Evolutionary conservation across 768 basidiomycete genomes (phyloP), one percentile per base, ranked within the genome.

Genomic region (Psilocybe subaeruginosa): DNA sequence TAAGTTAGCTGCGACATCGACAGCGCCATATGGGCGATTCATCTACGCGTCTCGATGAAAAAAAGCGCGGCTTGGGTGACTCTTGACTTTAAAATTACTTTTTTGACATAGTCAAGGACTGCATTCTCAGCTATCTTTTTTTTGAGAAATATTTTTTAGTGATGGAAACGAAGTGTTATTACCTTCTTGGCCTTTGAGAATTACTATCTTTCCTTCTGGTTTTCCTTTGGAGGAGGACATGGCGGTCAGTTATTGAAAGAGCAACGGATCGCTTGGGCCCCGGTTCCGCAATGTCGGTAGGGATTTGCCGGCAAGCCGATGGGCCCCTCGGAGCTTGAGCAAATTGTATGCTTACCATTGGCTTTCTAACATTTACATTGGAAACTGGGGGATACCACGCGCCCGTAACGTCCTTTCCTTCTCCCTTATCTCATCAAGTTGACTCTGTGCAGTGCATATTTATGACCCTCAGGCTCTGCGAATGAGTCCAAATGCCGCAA

Each of bases 11-110:
- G 91, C 84, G 4, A 97, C 88, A 71, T 97, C 95, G 37, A 95
- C 94, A 62, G 93, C 93, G 7, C 94, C 94, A 69, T 89, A 96
- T 5, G 94, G 94, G n/a, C 94, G 84, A 74, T 97, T 97, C 86
- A 94, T 92, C 92, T 95, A 68, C 37, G 48, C 39, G 48, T 31
- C 56, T 35, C 14, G 16, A 39, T 30, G 27, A 55, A 39, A 48
- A 29, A 17, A 50, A 23, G 23, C n/a, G 49, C n/a, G 45, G 48
- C 29, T 43, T 27, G 19, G 33, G 56, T 39, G 59, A n/a, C 17
- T 49, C 43, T 54, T 29, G 48, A 35, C 43, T 33, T 14, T 31
- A 11, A 30, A 27, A 6, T 54, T 37, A 91, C 93, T 75, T 76
- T 78, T 79, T 88, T 92, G 69, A 96, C 77, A 73, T 96, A 96